Percentiles rank a stretch among this genome's conserved stretches.
Evolutionary conservation across 2,329 filamentous ascomycete species (phyloP).

Genomic region (Aspergillus unguis): DNA sequence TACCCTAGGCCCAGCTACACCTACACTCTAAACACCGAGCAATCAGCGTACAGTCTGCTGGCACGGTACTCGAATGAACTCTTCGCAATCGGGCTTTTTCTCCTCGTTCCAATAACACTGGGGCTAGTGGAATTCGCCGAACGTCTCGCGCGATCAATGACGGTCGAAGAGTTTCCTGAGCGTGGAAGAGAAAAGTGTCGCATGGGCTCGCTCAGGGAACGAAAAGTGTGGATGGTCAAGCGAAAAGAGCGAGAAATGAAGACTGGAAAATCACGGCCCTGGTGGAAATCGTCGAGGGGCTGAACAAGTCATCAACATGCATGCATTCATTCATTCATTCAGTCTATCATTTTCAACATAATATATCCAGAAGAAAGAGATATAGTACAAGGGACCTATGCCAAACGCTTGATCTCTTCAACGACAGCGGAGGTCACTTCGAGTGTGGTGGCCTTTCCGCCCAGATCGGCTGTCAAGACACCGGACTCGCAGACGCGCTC

Average conservation of each 20-base stretch:
- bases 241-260: conserved; percentile 2
- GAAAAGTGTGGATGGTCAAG: conserved; percentile 1
- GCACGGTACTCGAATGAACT: conserved; percentile 8
- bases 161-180: conserved; percentile 7
- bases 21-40: conserved; percentile 1
- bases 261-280: neutral
- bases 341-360: neutral
- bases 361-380: neutral
- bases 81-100: conserved; percentile 2
- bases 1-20: neutral
- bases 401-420: conserved; percentile 48
- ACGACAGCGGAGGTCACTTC: conserved; percentile 59
- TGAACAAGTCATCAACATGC: neutral
- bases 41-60: neutral
- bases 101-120: conserved; percentile 12
- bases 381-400: conserved; percentile 12
- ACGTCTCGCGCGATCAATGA: neutral
- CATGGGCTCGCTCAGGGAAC: neutral
- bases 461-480: conserved; percentile 59
- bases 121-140: conserved; percentile 11
- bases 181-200: conserved; percentile 9
- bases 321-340: neutral
- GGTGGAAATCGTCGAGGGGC: conserved; percentile 4
- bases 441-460: conserved; percentile 55
- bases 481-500: conserved; percentile 58